Percentiles rank a stretch among this genome's conserved stretches.
Conservation (phyloP, 768 basidiomycete genomes). For the Mycena latifolia region DNA sequence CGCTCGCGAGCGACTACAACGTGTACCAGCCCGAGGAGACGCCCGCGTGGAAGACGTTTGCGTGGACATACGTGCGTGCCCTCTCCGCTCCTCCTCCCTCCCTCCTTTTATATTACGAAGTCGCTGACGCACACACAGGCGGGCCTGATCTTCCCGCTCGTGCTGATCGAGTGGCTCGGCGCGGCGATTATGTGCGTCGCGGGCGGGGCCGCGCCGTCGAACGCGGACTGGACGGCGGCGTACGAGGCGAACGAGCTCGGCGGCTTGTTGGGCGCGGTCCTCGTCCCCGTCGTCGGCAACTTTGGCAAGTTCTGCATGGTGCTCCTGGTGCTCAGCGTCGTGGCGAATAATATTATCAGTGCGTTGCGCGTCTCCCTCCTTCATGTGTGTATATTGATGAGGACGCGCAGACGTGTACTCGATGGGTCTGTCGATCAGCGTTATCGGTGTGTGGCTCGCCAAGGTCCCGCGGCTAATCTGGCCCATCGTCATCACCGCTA, state of each 20-base stretch:
- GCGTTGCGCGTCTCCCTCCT: slow-evolving; percentile 71
- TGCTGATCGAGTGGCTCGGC: slow-evolving; percentile 60
- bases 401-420: slow-evolving; percentile 56
- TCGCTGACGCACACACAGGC: slow-evolving; percentile 7
- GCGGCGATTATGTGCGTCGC: slow-evolving; percentile 53
- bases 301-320: slow-evolving; percentile 72
- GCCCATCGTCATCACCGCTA: slow-evolving; percentile 52
- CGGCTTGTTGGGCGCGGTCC: slow-evolving; percentile 62
- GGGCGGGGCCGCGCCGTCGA: slow-evolving; percentile 47
- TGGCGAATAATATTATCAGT: slow-evolving; percentile 65
- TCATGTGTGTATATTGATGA: no score
- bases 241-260: slow-evolving; percentile 55
- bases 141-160: slow-evolving; percentile 38
- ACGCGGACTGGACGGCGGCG: slow-evolving; percentile 50
- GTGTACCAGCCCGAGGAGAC: slow-evolving; percentile 54
- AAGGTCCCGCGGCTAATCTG: slow-evolving; percentile 54
- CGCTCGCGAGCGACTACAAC: slow-evolving; percentile 56
- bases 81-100: no score
- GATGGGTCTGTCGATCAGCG: slow-evolving; percentile 58
- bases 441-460: slow-evolving; percentile 55
- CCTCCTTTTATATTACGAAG: slow-evolving; percentile 46
- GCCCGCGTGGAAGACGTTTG: slow-evolving; percentile 51
- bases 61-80: slow-evolving; percentile 56
- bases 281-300: slow-evolving; percentile 58
- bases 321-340: slow-evolving; percentile 59